Base-by-base conservation (phyloP, 176 grass and related monocot genomes). In the Rhynchospora breviuscula region DNA sequence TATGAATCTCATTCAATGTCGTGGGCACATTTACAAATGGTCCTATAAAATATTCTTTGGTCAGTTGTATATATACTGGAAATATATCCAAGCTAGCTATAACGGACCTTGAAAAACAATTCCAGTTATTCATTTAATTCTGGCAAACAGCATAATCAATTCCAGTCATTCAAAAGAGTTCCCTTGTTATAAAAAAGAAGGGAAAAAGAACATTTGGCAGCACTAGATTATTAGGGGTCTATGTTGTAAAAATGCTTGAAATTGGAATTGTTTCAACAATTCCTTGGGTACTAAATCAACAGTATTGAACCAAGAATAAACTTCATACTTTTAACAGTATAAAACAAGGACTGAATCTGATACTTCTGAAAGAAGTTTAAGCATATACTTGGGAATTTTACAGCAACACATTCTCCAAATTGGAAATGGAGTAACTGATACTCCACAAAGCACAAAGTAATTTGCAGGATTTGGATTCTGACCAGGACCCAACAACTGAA, bases 371-470 rank as follows among this genome's bases (percentile, higher is more conserved):
- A 77, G 25, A 48, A 21, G 35, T 40, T 40, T 45, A 22, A 77
- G 48, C 49, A 76, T 77, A 77, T 77, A 57, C 53, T 17, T 77
- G 49, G 67, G 67, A 46, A 71, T 46, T 71, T 62, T 10, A 47
- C 8, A 47, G 67, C 59, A 23, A 71, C 17, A 71, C 17, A 71
- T 71, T 48, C 7, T 71, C 67, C 35, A 71, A 71, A 71, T 19
- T 71, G 67, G 22, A 56, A 40, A 56, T 54, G 23, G n/a, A 77
- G 49, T 29, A 77, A 33, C 14, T 31, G 6, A 77, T 77, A 77
- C 71, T 53, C 73, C 14, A 47, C 73, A 56, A 2, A 77, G 73
- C 49, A 77, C 49, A 77, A 77, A 77, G 6, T 77, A 33, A 56
- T 49, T 76, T 54, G 73, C 14, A 47, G 73, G 3, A 56, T 77